These are phyloP conservation scores for Ceratocystis cubensis DNA, from an alignment of 2,329 filamentous ascomycete genomes.

Conservation along the genomic window DNA sequence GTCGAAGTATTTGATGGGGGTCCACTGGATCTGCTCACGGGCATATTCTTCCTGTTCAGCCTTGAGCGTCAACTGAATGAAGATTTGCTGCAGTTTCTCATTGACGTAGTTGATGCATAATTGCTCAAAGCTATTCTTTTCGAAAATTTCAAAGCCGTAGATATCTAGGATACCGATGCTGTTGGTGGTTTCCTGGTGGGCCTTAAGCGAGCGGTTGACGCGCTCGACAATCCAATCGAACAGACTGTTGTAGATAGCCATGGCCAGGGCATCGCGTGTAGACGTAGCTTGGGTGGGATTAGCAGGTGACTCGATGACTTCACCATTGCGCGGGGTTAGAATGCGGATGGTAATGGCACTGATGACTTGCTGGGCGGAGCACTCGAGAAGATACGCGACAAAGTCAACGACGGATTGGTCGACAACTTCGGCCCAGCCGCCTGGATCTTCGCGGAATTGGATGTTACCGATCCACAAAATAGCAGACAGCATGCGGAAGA, in stretches of 20 bases:
- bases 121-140: slow-evolving; percentile 98
- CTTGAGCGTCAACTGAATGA: slow-evolving; percentile 93
- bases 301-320: slow-evolving; percentile 61
- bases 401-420: slow-evolving; percentile 92
- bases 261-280: slow-evolving; percentile 81
- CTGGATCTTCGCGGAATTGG: slow-evolving; percentile 77
- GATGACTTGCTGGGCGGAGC: slow-evolving; percentile 65
- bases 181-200: slow-evolving; percentile 61
- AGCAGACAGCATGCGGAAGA: slow-evolving; percentile 87
- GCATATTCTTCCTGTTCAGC: slow-evolving; percentile 97
- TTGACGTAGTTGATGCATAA: slow-evolving; percentile 99
- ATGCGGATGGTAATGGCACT: slow-evolving; percentile 83
- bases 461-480: slow-evolving; percentile 94
- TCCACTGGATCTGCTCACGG: slow-evolving; percentile 94
- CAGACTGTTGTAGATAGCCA: slow-evolving; percentile 93
- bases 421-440: slow-evolving; percentile 71
- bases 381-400: slow-evolving; percentile 83
- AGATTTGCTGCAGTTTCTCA: slow-evolving; percentile 97
- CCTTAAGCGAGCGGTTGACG: slow-evolving; percentile 77
- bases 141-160: slow-evolving; percentile 98
- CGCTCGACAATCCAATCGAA: slow-evolving; percentile 98
- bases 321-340: slow-evolving; percentile 54
- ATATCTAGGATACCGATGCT: slow-evolving; percentile 96
- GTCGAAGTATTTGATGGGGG: slow-evolving; percentile 97
- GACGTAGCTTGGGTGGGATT: slow-evolving; percentile 77